Base-by-base conservation (phyloP, 2,329 filamentous ascomycete genomes). In the Paraphoma chrysanthemicola region DNA sequence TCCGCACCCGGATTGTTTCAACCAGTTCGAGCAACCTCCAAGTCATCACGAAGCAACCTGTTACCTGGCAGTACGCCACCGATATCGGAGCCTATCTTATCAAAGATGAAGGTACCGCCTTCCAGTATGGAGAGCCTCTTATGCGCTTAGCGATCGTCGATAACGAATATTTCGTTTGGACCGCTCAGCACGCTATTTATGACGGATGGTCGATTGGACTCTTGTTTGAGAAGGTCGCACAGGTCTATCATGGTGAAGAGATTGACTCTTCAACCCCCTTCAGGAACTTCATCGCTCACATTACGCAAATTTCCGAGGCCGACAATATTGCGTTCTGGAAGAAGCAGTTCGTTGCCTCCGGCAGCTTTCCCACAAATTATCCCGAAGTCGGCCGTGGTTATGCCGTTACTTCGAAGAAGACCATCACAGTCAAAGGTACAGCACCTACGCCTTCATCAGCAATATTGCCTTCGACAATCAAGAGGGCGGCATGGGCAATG, bases 1-100 rank as follows among this genome's bases (percentile, higher is more conserved):
- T 82, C 6, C 73, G 81, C 29, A 82, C 79, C 44, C 72, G 80
- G 6, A 56, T 60, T 28, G 39, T 60, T 7, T 54, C 44, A 16
- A 9, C 38, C 14, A 41, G 11, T 14, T 6, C 43, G 14, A 47
- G 58, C 9, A 53, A 43, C 17, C 48, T 64, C 12, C 61, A 66
- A 44, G 61, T 56, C 10, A 57, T 63, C 23, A 42, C 23, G 39
- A 54, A 54, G 17, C 14, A 38, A 6, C 39, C 48, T 10, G 23
- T 56, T 10, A 14, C 28, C 1, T 64, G 63, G 61, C 51, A 49
- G n/a, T 38, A 29, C 8, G 56, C 50, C 1, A 52, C 18, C 23
- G 42, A 52, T 30, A 29, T 66, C 6, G 42, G 63, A 31, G 23
- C 36, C 7, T 62, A 62, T 43, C 52, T 62, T 3, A 38, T 29